A percentile compares a stretch with the other conserved stretches of the same genome.
Conservation (phyloP, 2,329 filamentous ascomycete genomes). For the Fusarium nurragi region DNA sequence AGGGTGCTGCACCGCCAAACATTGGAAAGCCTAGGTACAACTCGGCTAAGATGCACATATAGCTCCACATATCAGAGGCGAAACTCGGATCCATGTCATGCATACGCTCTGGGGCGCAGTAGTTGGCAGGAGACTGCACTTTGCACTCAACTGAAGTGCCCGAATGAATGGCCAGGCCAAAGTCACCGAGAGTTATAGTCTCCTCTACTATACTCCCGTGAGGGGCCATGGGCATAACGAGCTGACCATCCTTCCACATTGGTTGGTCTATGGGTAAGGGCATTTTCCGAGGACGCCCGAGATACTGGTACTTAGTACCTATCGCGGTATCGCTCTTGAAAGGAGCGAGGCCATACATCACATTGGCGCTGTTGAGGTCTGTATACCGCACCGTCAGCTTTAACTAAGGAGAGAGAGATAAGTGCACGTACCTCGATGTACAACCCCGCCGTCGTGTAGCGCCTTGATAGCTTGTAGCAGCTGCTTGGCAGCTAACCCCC, state of each 20-base stretch:
- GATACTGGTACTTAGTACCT: background rate
- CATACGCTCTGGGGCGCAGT: background rate
- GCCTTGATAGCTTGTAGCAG: background rate
- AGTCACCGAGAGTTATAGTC: background rate
- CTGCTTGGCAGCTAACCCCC: background rate
- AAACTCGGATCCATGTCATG: background rate
- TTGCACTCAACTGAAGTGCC: background rate
- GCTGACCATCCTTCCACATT: rapidly evolving
- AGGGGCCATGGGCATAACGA: background rate
- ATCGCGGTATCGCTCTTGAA: too few relatives aligned
- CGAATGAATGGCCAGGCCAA: background rate
- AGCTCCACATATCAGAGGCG: background rate
- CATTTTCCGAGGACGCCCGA: background rate
- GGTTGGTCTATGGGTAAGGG: rapidly evolving
- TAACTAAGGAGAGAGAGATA: too few relatives aligned
- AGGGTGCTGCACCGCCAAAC: background rate
- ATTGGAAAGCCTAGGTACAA: background rate
- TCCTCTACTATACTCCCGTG: background rate
- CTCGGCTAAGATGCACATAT: background rate
- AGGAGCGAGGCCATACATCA: too few relatives aligned
- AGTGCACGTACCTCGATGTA: background rate
- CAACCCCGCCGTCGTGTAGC: background rate
- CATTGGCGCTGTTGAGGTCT: too few relatives aligned
- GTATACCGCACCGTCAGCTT: too few relatives aligned
- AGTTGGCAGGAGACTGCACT: background rate